A percentile compares a stretch with the other conserved stretches of the same genome.
These are phyloP conservation scores for Aegilops speltoides DNA, from an alignment of 176 grass and related monocot species.

Conservation along the genomic window DNA sequence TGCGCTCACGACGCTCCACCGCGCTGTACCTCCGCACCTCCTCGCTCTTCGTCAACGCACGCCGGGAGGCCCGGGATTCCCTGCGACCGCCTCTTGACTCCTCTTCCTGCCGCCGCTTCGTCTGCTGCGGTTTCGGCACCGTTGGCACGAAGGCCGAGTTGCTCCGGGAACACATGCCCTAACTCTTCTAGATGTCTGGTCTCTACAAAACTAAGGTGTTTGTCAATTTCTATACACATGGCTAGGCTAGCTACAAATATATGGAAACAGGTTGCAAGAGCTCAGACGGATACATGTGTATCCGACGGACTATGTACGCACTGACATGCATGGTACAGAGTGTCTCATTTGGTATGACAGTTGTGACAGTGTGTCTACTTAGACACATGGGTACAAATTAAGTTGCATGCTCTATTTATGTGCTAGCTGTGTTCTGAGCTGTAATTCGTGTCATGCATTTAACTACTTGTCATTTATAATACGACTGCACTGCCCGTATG, in stretches of 20 bases:
- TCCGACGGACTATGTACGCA: background rate
- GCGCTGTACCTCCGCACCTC: constrained; percentile 37
- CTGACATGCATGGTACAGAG: background rate
- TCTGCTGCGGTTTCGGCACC: background rate
- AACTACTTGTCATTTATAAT: background rate
- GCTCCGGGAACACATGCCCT: background rate
- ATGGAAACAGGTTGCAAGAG: background rate
- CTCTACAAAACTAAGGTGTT: background rate
- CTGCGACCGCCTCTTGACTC: background rate
- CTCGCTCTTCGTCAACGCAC: background rate
- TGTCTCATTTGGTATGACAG: constrained; percentile 21
- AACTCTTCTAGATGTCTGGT: background rate
- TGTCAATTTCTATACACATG: background rate
- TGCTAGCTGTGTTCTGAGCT: background rate
- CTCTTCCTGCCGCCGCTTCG: no score
- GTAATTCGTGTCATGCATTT: background rate
- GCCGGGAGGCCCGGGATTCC: background rate
- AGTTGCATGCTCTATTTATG: background rate
- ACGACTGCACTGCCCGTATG: background rate
- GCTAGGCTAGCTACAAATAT: background rate
- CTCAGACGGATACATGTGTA: background rate
- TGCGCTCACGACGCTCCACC: constrained; percentile 69
- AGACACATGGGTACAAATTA: constrained; percentile 12
- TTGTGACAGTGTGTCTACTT: background rate
- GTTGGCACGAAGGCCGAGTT: background rate